Base-by-base conservation (phyloP, 2,329 filamentous ascomycete genomes). In the Botrytis tulipae region DNA sequence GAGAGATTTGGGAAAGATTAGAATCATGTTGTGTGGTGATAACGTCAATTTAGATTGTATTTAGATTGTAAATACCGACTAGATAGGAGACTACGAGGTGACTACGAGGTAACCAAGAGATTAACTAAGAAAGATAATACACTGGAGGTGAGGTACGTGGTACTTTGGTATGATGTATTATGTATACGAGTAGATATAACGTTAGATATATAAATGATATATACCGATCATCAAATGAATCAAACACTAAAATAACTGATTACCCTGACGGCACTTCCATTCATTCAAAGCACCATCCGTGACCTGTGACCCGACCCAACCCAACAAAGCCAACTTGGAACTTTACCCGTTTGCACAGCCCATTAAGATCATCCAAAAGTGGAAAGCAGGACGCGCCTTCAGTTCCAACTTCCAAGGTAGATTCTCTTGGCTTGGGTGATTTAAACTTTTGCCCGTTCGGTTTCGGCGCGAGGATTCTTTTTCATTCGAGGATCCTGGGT, bases 331-430 rank as follows among this genome's bases (percentile, higher is more conserved):
- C 46, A 51, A 51, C 48, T n/a, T 14, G 4, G 48, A 25, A 51
- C 48, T 51, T 51, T 51, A 51, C 48, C 48, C 48, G 48, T 61
- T 60, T 61, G 59, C 59, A 61, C 59, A 37, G 59, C 59, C 59
- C 59, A 37, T 25, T 37, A 4, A 25, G 59, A 61, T 40, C 10
- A 61, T 61, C 59, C 59, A 25, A 40, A 61, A 61, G 59, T n/a
- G 59, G 59, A 61, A 61, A 61, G 51, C 54, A 59, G 54, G 16
- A n/a, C n/a, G n/a, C n/a, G n/a, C n/a, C n/a, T n/a, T n/a, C n/a
- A n/a, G n/a, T n/a, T n/a, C n/a, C n/a, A n/a, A n/a, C n/a, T n/a
- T n/a, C n/a, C n/a, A n/a, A n/a, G n/a, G n/a, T n/a, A n/a, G n/a
- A n/a, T n/a, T 61, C 59, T 62, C 60, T 62, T 62, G 60, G 60